Evolutionary conservation across 129 eudicot species (phyloP).

Genomic region (Sambucus nigra): DNA sequence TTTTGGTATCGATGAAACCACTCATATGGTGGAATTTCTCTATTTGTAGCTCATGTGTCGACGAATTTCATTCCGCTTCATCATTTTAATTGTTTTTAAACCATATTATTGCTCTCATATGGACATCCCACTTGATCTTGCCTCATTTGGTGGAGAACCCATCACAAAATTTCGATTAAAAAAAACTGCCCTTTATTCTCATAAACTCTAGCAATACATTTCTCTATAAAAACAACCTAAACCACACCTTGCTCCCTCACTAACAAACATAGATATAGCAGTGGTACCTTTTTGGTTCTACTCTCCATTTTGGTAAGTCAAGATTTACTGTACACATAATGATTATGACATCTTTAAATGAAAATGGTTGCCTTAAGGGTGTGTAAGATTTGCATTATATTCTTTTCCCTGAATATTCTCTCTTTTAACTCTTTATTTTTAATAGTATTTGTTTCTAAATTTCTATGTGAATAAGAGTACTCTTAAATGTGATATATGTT

Average conservation of each 20-base stretch:
- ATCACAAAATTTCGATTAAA: conserved; percentile 1
- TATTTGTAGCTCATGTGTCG: conserved; percentile 7
- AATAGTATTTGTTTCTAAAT: no score
- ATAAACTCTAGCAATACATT: not conserved
- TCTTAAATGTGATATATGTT: no score
- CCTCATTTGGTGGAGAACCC: conserved; percentile 25
- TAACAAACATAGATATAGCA: not conserved
- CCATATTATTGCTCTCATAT: not conserved
- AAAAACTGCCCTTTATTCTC: not conserved
- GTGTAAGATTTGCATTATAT: no score
- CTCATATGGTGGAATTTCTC: conserved; percentile 14
- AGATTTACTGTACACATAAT: no score
- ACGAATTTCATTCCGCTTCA: conserved; percentile 9
- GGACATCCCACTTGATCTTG: conserved; percentile 27
- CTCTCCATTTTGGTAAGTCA: conserved; percentile 16
- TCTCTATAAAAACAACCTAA: conserved; percentile 13
- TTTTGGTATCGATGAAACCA: conserved; percentile 4
- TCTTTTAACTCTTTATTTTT: no score
- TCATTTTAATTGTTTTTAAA: conserved; percentile 9
- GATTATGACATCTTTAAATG: no score
- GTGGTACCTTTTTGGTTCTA: not conserved
- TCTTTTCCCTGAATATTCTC: no score
- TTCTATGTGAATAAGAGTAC: no score
- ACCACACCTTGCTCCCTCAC: conserved; percentile 4
- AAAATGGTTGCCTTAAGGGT: no score